Conservation (phyloP, 2,329 filamentous ascomycete genomes). For the Stenocarpella maydis region DNA sequence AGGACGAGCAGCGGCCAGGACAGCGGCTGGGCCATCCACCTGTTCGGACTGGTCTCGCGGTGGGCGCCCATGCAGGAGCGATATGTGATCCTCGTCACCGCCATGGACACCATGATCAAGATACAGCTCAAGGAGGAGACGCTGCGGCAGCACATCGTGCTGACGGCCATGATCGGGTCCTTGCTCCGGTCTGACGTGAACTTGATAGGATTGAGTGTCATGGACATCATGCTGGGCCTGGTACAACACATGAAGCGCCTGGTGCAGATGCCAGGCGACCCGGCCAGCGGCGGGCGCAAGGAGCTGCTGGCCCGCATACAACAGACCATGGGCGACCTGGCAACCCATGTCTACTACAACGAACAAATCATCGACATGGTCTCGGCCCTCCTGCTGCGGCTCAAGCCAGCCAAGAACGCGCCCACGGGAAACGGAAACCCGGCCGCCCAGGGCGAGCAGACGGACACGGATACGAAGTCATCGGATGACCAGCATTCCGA, state of each 20-base stretch:
- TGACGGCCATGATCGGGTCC: slow-evolving; percentile 81
- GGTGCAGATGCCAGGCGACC: slow-evolving; percentile 67
- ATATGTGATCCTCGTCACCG: slow-evolving; percentile 85
- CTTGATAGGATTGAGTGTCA: slow-evolving; percentile 93
- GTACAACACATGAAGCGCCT: slow-evolving; percentile 84
- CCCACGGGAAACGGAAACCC: slow-evolving; percentile 52
- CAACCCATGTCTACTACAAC: slow-evolving; percentile 95
- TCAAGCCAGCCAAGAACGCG: slow-evolving; percentile 69
- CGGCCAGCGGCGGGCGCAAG: slow-evolving; percentile 52
- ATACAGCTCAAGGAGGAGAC: slow-evolving; percentile 75
- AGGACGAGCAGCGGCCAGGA: slow-evolving; percentile 55
- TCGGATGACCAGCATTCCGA: slow-evolving; percentile 55
- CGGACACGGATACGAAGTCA: slow-evolving; percentile 50
- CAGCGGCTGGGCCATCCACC: slow-evolving; percentile 79
- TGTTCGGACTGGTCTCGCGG: slow-evolving; percentile 80
- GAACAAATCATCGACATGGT: slow-evolving; percentile 98
- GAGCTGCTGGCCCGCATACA: slow-evolving; percentile 77
- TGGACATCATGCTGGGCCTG: slow-evolving; percentile 89
- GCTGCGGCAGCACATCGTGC: slow-evolving; percentile 75
- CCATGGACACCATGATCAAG: slow-evolving; percentile 78
- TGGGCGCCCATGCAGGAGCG: slow-evolving; percentile 96
- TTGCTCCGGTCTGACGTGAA: slow-evolving; percentile 89
- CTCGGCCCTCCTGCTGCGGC: slow-evolving; percentile 76
- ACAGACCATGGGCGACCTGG: slow-evolving; percentile 86
- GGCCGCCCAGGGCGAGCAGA: slow-evolving; percentile 57